Base-by-base conservation (phyloP, 768 basidiomycete species). In the Agaricus sinodeliciosus region DNA sequence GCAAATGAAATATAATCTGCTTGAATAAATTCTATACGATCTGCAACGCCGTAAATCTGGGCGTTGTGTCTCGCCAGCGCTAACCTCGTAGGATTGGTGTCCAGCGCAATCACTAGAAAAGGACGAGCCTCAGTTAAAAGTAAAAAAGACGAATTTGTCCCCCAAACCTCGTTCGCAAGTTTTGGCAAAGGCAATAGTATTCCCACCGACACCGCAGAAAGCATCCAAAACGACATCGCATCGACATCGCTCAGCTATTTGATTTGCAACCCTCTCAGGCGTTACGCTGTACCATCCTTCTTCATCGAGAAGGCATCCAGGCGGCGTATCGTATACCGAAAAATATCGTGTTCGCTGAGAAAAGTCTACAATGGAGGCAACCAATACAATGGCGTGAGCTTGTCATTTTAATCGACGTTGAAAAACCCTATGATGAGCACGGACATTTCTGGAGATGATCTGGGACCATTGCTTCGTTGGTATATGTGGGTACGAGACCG, bases 201-300 rank as follows among this genome's bases (percentile, higher is more conserved):
- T 99, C 13, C 95, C 96, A 25, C 96, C 96, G 0, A 98, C 94
- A 0, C 96, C 96, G 62, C 94, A 97, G 65, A 98, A 99, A 0
- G 94, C 91, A 63, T 98, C 96, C 34, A 95, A 74, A 55, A 96
- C 75, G 3, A 85, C 85, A 56, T 82, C 82, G 57, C 87, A 91
- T 7, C 87, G 80, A 72, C 95, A 96, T 19, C 94, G 75, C 59
- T 95, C 88, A 0, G 96, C 95, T 42, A 97, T 97, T 65, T 92
- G 94, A 55, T 80, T 69, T 7, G 94, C 96, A n/a, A 99, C 82
- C 36, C 76, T 77, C 62, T 98, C 94, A 0, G 96, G 95, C 0
- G 96, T 99, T 54, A 98, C 86, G 56, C 89, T 93, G 69, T 88
- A 98, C 95, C 94, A 97, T n/a, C 95, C 95, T 65, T 95, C 92